phyloP scores from a whole-genome alignment of 2,329 filamentous ascomycete species.

The Penicillium brevicompactum region DNA sequence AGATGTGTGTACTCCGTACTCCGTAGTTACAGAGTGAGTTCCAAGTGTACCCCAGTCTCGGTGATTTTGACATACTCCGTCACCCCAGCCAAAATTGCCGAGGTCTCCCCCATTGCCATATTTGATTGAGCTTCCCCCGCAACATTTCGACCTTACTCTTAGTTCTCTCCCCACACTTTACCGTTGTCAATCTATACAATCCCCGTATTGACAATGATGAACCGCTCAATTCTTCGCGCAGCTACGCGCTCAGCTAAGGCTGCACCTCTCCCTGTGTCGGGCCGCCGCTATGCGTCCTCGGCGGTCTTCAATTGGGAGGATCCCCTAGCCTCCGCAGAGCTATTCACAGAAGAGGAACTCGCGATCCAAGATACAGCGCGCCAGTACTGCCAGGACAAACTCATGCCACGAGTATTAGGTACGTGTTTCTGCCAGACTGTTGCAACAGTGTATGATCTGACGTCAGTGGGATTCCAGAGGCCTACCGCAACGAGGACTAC shows the following conservation, averaged over 20 bases:
- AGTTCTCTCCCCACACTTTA: slow-evolving; percentile 1
- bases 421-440: slow-evolving; percentile 36
- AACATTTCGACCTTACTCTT: slow-evolving; percentile 6
- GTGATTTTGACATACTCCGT: slow-evolving; percentile 11
- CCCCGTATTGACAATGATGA: slow-evolving; percentile 27
- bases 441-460: neutral
- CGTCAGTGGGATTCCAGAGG: slow-evolving; percentile 57
- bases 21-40: neutral
- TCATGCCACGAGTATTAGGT: slow-evolving; percentile 86
- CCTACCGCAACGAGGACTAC: slow-evolving; percentile 84
- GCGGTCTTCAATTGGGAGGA: slow-evolving; percentile 85
- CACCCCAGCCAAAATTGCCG: slow-evolving; percentile 25
- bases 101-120: slow-evolving; percentile 28
- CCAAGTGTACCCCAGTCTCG: slow-evolving; percentile 10
- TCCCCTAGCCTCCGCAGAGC: slow-evolving; percentile 71
- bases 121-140: slow-evolving; percentile 28
- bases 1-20: neutral
- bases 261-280: slow-evolving; percentile 22
- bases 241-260: slow-evolving; percentile 32
- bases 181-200: neutral
- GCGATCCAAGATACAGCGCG: slow-evolving; percentile 90
- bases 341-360: slow-evolving; percentile 87
- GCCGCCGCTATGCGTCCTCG: slow-evolving; percentile 34
- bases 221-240: slow-evolving; percentile 34
- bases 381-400: slow-evolving; percentile 87